These are phyloP conservation scores for Fusarium sp. DNA, from an alignment of 2,329 filamentous ascomycete genomes.

Conservation along the genomic window DNA sequence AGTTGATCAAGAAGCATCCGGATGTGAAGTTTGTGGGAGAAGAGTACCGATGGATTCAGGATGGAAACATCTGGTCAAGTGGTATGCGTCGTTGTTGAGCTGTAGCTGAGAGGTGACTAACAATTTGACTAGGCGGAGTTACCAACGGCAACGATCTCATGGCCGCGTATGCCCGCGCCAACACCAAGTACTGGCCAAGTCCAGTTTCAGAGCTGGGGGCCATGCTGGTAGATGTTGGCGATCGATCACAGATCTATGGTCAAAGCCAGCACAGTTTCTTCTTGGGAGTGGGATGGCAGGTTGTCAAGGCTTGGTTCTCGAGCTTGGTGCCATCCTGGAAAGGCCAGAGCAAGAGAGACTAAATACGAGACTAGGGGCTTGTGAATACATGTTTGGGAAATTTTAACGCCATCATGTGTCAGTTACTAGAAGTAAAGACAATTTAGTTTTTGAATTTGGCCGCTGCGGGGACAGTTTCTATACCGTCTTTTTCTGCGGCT, in stretches of 20 bases:
- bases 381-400: too few relatives aligned
- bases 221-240: constrained; percentile 58
- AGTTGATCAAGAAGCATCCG: constrained; percentile 51
- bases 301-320: constrained; percentile 48
- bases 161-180: constrained; percentile 59
- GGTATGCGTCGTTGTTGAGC: constrained; percentile 52
- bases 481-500: constrained; percentile 19
- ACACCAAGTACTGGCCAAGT: constrained; percentile 53
- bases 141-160: constrained; percentile 67
- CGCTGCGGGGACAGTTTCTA: not conserved
- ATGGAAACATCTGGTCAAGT: constrained; percentile 64
- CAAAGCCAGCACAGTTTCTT: constrained; percentile 49
- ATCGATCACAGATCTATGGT: constrained; percentile 56
- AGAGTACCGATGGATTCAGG: constrained; percentile 59
- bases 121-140: constrained; percentile 54
- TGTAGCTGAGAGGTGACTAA: not conserved
- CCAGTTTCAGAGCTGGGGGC: constrained; percentile 56
- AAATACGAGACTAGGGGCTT: not conserved
- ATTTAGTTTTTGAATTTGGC: not conserved
- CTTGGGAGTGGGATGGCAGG: constrained; percentile 50
- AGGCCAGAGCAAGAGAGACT: not conserved
- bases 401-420: not conserved
- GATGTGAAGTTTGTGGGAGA: constrained; percentile 55
- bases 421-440: not conserved
- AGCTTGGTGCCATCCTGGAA: constrained; percentile 9